These are phyloP conservation scores for Dactylellina drechsleri DNA, from an alignment of 2,329 filamentous ascomycete genomes.

Conservation along the genomic window DNA sequence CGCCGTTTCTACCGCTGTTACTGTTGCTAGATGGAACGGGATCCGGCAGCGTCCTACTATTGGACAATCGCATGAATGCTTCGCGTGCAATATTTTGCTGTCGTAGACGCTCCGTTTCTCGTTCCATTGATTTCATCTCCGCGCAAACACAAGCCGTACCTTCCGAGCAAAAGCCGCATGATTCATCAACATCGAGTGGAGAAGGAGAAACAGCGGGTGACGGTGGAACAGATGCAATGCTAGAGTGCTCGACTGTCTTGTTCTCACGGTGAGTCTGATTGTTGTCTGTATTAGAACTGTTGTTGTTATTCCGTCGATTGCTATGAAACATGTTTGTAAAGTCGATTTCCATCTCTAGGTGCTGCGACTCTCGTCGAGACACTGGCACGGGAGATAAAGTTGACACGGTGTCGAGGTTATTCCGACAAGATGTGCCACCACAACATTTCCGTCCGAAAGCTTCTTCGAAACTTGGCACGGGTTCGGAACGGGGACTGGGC, in stretches of 20 bases:
- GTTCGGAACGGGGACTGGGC: constrained; percentile 51
- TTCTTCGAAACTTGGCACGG: constrained; percentile 50
- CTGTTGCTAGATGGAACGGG: constrained; percentile 58
- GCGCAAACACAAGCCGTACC: constrained; percentile 85
- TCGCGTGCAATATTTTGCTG: constrained; percentile 48
- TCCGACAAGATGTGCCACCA: constrained; percentile 41
- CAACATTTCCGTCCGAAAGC: constrained; percentile 53
- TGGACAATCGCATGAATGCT: constrained; percentile 61
- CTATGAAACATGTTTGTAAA: constrained; percentile 67
- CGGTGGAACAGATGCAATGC: constrained; percentile 6
- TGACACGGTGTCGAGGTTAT: constrained; percentile 41
- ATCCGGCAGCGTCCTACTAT: constrained; percentile 58
- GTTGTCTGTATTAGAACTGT: constrained; percentile 9
- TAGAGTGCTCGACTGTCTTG: background rate
- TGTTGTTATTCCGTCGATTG: constrained; percentile 33
- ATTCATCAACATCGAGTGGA: constrained; percentile 68
- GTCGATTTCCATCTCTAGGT: constrained; percentile 72
- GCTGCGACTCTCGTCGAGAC: constrained; percentile 33
- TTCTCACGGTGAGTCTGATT: constrained; percentile 2
- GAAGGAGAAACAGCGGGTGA: constrained; percentile 68
- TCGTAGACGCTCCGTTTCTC: constrained; percentile 52
- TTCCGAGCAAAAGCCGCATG: constrained; percentile 84
- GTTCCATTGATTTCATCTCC: constrained; percentile 66
- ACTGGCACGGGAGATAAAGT: constrained; percentile 42
- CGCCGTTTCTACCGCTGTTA: constrained; percentile 64